Evolutionary conservation across 345 rosid species (phyloP), one percentile per base, ranked within the genome.

Genomic region (Bretschneidera sinensis): DNA sequence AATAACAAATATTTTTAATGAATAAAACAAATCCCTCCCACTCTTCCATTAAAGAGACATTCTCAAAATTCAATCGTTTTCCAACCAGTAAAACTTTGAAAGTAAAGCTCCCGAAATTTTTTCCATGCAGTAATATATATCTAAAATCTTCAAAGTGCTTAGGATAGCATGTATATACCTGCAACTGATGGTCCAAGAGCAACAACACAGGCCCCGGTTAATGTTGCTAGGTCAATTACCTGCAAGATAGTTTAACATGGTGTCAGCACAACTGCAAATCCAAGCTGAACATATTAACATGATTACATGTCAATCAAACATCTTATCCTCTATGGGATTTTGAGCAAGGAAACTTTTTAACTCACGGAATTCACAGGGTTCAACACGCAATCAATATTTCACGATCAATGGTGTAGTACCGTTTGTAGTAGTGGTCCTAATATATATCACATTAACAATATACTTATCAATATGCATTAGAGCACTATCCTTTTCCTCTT

Each of bases 181-280:
- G 98, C 99, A 71, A 92, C 74, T 43, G 99, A 84, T 13, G 96
- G 76, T 63, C 99, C 99, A 59, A 92, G 96, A 71, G 97, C 99
- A 74, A 92, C 77, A 21, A 80, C 47, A 4, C 98, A 89, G 33
- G 97, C 97, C 28, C 98, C 97, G 0, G 98, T 92, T 64, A 92
- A 76, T 0, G 98, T 92, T 57, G 97, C 97, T 25, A 89, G 78
- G 81, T 94, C 99, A 64, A 94, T 75, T 55, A 91, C 75, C 98
- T 91, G 76, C 70, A 71, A 66, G 60, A 43, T 6, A 60, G 45
- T 58, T 62, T 28, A 4, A 39, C 45, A 49, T n/a, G n/a, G 52
- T 23, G 14, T 59, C 59, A 48, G 54, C 43, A 20, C 9, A 64
- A 18, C 14, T 11, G 13, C n/a, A 39, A 24, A 20, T 6, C 4